Conservation (phyloP, 2,329 filamentous ascomycete species). For the Alternaria triticimaculans region DNA sequence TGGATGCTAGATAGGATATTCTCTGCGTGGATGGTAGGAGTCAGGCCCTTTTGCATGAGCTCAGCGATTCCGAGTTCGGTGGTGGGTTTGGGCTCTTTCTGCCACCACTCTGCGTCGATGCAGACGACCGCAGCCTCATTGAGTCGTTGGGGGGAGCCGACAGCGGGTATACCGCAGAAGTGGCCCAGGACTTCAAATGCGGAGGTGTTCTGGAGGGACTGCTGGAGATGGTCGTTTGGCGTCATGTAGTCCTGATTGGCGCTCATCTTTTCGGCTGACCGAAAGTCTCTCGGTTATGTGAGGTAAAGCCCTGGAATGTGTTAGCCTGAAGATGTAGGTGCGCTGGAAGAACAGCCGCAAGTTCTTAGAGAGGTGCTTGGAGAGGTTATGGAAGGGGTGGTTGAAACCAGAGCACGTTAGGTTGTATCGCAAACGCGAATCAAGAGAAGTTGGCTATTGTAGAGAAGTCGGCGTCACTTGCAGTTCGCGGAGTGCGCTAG, state of each 20-base stretch:
- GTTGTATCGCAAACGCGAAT: background rate
- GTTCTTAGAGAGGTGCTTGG: background rate
- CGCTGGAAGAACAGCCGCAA: background rate
- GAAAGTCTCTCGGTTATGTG: background rate
- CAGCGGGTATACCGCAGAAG: conserved; percentile 10
- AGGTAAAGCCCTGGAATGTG: background rate
- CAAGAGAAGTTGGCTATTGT: background rate
- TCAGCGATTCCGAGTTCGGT: conserved; percentile 28
- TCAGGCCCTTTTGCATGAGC: conserved; percentile 2
- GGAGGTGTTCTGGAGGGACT: background rate
- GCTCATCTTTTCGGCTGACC: background rate
- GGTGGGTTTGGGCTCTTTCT: conserved; percentile 17
- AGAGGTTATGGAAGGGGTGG: background rate
- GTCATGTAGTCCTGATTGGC: background rate
- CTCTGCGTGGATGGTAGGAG: conserved; percentile 9
- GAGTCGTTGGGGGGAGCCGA: background rate
- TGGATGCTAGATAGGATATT: conserved; percentile 15
- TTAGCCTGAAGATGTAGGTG: background rate
- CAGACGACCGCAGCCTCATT: conserved; percentile 13
- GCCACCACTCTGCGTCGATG: conserved; percentile 25
- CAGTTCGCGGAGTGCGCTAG: background rate
- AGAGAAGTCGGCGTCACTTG: background rate
- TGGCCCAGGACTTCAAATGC: conserved; percentile 2
- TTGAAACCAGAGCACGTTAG: background rate
- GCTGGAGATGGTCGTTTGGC: background rate